These are phyloP conservation scores for Sorghum bicolor DNA, from an alignment of 176 grass and related monocot genomes.

Conservation along the genomic window Sorghum_bicolor_NCBIv3 NC_012872.2:3745501-3746000, in stretches of 20 bases:
- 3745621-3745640: neutral
- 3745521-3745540: too few relatives aligned
- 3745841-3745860: neutral
- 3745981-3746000: neutral
- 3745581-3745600: neutral
- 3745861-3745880: neutral
- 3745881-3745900: constrained; percentile 44
- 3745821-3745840: neutral
- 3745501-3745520: too few relatives aligned
- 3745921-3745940: constrained; percentile 27
- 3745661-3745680: neutral
- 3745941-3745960: constrained; percentile 23
- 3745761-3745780: neutral
- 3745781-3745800: neutral
- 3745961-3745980: neutral
- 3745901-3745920: constrained; percentile 2
- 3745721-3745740: neutral
- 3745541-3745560: too few relatives aligned
- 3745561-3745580: too few relatives aligned
- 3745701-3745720: neutral
- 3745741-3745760: neutral
- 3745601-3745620: neutral
- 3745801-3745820: too few relatives aligned
- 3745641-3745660: neutral
- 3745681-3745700: neutral